Evolutionary conservation across 2,329 filamentous ascomycete species (phyloP).

Genomic region (Fusarium sp.): DNA sequence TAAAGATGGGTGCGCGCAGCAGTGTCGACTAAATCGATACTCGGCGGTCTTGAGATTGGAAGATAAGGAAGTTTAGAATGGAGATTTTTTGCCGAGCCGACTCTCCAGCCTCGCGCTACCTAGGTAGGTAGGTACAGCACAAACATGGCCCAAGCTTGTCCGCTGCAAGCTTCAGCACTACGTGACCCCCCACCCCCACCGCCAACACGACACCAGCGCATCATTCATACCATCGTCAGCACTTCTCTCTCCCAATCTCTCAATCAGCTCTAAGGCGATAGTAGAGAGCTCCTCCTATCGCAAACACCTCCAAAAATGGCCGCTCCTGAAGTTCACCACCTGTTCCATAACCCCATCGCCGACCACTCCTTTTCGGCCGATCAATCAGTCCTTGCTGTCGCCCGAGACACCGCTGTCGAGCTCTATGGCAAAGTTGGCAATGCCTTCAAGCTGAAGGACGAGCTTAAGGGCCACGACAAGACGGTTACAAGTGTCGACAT

Average conservation of each 20-base stretch:
- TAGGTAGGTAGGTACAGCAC: no score
- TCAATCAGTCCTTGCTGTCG: constrained; percentile 86
- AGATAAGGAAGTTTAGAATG: constrained; percentile 20
- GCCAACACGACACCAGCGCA: constrained; percentile 28
- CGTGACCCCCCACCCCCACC: constrained; percentile 46
- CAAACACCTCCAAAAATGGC: constrained; percentile 70
- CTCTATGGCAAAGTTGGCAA: constrained; percentile 80
- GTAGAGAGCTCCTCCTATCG: constrained; percentile 86
- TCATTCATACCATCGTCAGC: constrained; percentile 38
- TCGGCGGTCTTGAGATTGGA: constrained; percentile 30
- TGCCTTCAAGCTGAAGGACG: constrained; percentile 86
- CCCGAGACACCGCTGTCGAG: constrained; percentile 89
- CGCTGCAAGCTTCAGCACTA: constrained; percentile 38
- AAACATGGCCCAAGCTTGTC: constrained; percentile 45
- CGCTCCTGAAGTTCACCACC: constrained; percentile 89
- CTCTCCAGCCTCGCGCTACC: constrained; percentile 40
- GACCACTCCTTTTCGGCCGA: constrained; percentile 99
- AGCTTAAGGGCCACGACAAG: constrained; percentile 97
- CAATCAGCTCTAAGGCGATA: constrained; percentile 66
- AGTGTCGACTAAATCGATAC: constrained; percentile 19
- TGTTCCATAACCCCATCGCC: constrained; percentile 95
- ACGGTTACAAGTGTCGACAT: constrained; percentile 96
- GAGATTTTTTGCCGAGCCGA: constrained; percentile 45
- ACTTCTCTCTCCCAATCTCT: constrained; percentile 30
- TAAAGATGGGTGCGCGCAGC: constrained; percentile 18